phyloP scores from a whole-genome alignment of 768 basidiomycete species.

The Leccinellum albellum region DNA sequence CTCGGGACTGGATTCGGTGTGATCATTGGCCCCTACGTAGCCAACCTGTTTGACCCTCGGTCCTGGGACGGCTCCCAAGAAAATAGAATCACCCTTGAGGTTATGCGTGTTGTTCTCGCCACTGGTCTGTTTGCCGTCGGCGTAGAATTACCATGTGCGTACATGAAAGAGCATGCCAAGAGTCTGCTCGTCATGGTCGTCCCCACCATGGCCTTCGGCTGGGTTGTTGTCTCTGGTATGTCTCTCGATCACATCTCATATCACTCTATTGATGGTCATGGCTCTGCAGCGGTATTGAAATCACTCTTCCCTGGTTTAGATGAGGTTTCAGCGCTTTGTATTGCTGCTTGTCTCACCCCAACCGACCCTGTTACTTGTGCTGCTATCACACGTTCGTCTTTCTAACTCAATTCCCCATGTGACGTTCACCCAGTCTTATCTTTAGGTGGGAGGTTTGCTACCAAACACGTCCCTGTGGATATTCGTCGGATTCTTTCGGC shows the following conservation, averaged over 20 bases:
- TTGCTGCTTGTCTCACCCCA: conserved; percentile 87
- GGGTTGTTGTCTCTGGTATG: conserved; percentile 72
- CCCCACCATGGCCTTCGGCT: conserved; percentile 82
- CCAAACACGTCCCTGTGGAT: conserved; percentile 65
- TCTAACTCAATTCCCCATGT: neutral
- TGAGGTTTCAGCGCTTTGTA: conserved; percentile 74
- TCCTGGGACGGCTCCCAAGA: conserved; percentile 60
- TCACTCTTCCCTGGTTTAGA: conserved; percentile 67
- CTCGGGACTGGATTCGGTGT: conserved; percentile 71
- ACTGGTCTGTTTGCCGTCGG: conserved; percentile 94
- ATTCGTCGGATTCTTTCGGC: conserved; percentile 80
- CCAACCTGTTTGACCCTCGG: conserved; percentile 71
- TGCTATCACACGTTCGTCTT: conserved; percentile 60
- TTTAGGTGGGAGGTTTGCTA: conserved; percentile 67
- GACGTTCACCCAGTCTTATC: neutral
- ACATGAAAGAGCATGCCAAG: conserved; percentile 76
- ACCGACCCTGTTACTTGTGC: conserved; percentile 95
- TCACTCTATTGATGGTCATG: neutral
- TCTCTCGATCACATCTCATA: conserved; percentile 3
- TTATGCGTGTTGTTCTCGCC: conserved; percentile 85
- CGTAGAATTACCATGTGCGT: conserved; percentile 84
- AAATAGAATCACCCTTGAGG: conserved; percentile 73
- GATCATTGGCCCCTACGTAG: conserved; percentile 67
- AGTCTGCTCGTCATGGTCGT: conserved; percentile 68
- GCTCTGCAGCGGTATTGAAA: conserved; percentile 55